Conservation (phyloP, 305 asterid species). For the Solanum hybrid region DNA sequence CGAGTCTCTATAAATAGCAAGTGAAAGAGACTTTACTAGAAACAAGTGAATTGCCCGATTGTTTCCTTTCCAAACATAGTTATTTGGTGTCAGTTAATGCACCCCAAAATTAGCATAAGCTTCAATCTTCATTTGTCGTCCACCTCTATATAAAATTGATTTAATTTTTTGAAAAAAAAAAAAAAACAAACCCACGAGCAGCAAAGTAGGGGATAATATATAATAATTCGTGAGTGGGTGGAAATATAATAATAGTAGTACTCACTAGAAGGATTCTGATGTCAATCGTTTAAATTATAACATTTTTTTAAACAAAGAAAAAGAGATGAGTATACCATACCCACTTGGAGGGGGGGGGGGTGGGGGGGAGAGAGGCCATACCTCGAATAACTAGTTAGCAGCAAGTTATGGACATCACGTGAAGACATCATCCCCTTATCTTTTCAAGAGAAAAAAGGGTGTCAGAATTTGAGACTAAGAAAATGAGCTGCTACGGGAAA, state of each 20-base stretch:
- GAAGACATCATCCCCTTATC: slow-evolving; percentile 15
- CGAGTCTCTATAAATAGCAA: slow-evolving; percentile 1
- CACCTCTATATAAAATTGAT: background rate
- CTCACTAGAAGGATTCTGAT: background rate
- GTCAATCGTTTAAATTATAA: background rate
- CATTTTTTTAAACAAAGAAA: background rate
- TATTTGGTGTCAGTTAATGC: background rate
- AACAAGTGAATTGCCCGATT: background rate
- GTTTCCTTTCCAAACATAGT: slow-evolving; percentile 15
- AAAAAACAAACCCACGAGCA: background rate
- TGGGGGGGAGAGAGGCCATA: background rate
- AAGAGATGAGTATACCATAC: background rate
- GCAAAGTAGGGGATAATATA: background rate
- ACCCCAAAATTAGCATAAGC: slow-evolving; percentile 2
- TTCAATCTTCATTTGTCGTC: background rate
- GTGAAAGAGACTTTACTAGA: slow-evolving; percentile 1
- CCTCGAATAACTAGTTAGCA: slow-evolving; percentile 4
- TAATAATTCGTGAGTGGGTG: background rate
- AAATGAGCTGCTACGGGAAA: background rate
- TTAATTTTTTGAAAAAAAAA: background rate
- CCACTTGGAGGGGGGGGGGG: background rate
- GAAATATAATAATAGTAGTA: background rate
- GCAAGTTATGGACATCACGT: slow-evolving; percentile 28
- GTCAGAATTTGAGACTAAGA: background rate
- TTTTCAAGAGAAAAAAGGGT: background rate